A percentile compares a stretch with the other conserved stretches of the same genome.
These are phyloP conservation scores for Asterochloris erici DNA, from an alignment of 139 green algal genomes.

Conservation along the genomic window DNA sequence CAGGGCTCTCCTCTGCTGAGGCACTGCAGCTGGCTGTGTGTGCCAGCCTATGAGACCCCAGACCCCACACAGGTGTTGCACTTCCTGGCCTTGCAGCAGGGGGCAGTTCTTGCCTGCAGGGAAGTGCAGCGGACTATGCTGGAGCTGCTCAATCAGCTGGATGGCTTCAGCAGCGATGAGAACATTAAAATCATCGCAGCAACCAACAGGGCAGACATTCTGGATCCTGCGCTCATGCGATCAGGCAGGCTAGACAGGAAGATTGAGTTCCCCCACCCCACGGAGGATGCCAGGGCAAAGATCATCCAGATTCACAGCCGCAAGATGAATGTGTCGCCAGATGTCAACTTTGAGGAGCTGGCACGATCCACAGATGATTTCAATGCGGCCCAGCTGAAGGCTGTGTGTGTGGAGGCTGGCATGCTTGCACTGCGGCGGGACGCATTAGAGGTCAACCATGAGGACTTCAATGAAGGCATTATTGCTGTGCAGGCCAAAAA, in stretches of 20 bases:
- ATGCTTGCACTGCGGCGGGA: conserved; percentile 97
- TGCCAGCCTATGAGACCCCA: no score
- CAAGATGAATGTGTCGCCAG: conserved; percentile 83
- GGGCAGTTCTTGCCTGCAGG: conserved; percentile 5
- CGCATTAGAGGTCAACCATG: conserved; percentile 86
- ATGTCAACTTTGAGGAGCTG: conserved; percentile 99
- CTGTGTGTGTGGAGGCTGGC: conserved; percentile 97
- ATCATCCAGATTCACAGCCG: conserved; percentile 88
- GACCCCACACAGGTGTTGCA: no score
- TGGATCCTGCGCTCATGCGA: conserved; percentile 97
- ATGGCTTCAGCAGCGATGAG: conserved; percentile 86
- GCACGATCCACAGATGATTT: conserved; percentile 96
- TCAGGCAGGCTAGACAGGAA: conserved; percentile 95
- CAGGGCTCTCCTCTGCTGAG: no score
- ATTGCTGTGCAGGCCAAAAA: conserved; percentile 98
- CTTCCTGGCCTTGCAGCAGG: no score
- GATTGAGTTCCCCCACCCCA: conserved; percentile 99
- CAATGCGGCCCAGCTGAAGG: conserved; percentile 94
- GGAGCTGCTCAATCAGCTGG: conserved; percentile 97
- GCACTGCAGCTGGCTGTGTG: no score
- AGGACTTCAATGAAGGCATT: conserved; percentile 99
- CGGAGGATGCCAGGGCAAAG: conserved; percentile 93
- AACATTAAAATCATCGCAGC: conserved; percentile 97
- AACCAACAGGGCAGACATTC: conserved; percentile 97
- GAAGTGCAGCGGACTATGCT: conserved; percentile 99